Percentiles rank a stretch among this genome's conserved stretches.
phyloP scores from a whole-genome alignment of 805 yeast genomes.

The Metschnikowia noctiluminum region DNA sequence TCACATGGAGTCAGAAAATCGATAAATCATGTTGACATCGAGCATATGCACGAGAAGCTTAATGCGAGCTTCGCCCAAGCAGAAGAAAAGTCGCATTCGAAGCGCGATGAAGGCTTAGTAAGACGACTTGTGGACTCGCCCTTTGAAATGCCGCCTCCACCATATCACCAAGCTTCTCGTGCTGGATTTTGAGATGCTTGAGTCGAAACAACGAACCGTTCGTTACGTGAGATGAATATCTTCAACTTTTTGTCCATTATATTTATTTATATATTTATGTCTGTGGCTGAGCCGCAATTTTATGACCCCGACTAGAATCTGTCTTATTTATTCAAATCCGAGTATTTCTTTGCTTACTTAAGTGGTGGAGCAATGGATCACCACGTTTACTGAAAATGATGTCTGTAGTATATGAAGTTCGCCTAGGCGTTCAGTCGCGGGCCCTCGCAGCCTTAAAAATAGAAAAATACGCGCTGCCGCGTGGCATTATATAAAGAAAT shows the following conservation, averaged over 20 bases:
- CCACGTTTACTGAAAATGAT: neutral
- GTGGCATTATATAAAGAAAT: neutral
- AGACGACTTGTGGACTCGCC: neutral
- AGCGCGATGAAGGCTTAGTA: slow-evolving; percentile 1
- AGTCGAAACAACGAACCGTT: neutral
- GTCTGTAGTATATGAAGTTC: too few relatives aligned
- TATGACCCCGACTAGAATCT: too few relatives aligned
- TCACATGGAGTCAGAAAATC: slow-evolving; percentile 26
- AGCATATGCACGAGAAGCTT: slow-evolving; percentile 25
- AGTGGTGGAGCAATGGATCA: too few relatives aligned
- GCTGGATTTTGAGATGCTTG: slow-evolving; percentile 9
- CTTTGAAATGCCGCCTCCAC: slow-evolving; percentile 19
- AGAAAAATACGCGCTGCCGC: slow-evolving; percentile 2
- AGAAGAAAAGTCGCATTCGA: neutral
- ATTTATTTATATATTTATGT: neutral
- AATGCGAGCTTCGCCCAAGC: slow-evolving; percentile 7
- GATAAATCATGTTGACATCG: slow-evolving; percentile 27
- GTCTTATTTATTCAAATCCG: too few relatives aligned
- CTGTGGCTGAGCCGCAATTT: too few relatives aligned
- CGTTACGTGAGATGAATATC: slow-evolving; percentile 1
- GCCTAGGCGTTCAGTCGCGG: neutral
- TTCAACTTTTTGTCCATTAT: neutral
- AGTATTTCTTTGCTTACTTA: too few relatives aligned
- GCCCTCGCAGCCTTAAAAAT: neutral
- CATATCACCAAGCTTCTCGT: slow-evolving; percentile 18